Conservation (phyloP, 2,329 filamentous ascomycete species). For the Penicillium expansum region DNA sequence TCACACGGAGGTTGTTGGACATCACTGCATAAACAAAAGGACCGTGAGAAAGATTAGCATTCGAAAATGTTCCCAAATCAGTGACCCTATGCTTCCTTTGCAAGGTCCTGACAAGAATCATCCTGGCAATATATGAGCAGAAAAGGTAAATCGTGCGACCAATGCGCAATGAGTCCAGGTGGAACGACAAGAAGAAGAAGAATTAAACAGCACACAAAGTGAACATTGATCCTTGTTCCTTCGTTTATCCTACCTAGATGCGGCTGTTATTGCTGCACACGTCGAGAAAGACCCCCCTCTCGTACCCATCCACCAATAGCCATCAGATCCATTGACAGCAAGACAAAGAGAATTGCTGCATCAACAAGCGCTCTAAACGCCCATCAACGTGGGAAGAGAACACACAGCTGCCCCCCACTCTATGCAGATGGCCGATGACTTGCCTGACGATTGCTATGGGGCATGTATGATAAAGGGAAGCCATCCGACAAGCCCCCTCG, state of each 20-base stretch:
- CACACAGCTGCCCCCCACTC: conserved; percentile 11
- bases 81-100: conserved; percentile 13
- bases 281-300: conserved; percentile 12
- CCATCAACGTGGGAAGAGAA: conserved; percentile 15
- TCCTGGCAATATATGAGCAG: conserved; percentile 14
- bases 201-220: not conserved
- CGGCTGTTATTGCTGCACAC: conserved; percentile 16
- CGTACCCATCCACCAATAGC: conserved; percentile 15
- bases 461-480: conserved; percentile 10
- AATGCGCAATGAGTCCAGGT: not conserved
- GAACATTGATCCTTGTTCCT: conserved; percentile 14
- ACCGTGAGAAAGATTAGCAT: conserved; percentile 17
- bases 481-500: conserved; percentile 13
- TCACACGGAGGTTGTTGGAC: conserved; percentile 33
- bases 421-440: conserved; percentile 22
- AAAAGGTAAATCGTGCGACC: conserved; percentile 22
- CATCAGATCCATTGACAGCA: conserved; percentile 1
- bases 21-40: conserved; percentile 33
- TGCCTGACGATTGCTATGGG: conserved; percentile 13
- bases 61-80: conserved; percentile 10
- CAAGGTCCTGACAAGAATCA: conserved; percentile 16
- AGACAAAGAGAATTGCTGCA: conserved; percentile 17
- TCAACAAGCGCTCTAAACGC: conserved; percentile 37
- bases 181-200: not conserved
- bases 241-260: conserved; percentile 16